phyloP scores from a whole-genome alignment of 164 flowering plant species.

The Protea cynaroides region DNA sequence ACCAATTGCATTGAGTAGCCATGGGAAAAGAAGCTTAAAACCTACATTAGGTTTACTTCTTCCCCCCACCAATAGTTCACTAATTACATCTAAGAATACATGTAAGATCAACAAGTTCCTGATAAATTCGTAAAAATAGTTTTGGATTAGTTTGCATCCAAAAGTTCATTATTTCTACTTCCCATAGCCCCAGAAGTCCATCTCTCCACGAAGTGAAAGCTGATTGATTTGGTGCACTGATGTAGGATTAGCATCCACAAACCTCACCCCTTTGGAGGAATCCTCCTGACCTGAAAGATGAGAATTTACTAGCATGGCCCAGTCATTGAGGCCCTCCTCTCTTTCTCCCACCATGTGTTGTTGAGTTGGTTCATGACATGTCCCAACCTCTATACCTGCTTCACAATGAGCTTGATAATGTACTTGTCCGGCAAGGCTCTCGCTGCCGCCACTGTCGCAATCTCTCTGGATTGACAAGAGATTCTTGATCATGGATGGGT shows the following conservation, averaged over 20 bases:
- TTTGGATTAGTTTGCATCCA: neutral
- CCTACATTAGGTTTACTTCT: no score
- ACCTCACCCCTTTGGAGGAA: slow-evolving; percentile 31
- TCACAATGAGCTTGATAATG: slow-evolving; percentile 41
- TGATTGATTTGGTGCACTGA: slow-evolving; percentile 43
- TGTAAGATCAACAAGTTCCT: neutral
- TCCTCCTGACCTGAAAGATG: slow-evolving; percentile 28
- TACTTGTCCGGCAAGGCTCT: slow-evolving; percentile 23
- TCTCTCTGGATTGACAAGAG: slow-evolving; percentile 43
- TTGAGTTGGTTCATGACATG: slow-evolving; percentile 32
- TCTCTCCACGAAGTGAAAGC: slow-evolving; percentile 62
- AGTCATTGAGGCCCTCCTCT: slow-evolving; percentile 36
- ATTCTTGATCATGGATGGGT: slow-evolving; percentile 43
- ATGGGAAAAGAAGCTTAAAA: no score
- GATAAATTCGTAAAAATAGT: neutral
- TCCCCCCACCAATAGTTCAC: neutral
- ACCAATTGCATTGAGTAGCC: no score
- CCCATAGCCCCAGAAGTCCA: slow-evolving; percentile 81
- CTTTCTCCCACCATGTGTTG: slow-evolving; percentile 22
- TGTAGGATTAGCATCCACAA: slow-evolving; percentile 27
- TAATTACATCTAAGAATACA: neutral
- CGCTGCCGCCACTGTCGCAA: slow-evolving; percentile 39
- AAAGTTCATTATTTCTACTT: slow-evolving; percentile 23
- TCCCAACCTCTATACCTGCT: slow-evolving; percentile 31
- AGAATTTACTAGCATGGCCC: slow-evolving; percentile 55